Base-by-base conservation (phyloP, 2,329 filamentous ascomycete genomes). In the Zymoseptoria tritici region DNA sequence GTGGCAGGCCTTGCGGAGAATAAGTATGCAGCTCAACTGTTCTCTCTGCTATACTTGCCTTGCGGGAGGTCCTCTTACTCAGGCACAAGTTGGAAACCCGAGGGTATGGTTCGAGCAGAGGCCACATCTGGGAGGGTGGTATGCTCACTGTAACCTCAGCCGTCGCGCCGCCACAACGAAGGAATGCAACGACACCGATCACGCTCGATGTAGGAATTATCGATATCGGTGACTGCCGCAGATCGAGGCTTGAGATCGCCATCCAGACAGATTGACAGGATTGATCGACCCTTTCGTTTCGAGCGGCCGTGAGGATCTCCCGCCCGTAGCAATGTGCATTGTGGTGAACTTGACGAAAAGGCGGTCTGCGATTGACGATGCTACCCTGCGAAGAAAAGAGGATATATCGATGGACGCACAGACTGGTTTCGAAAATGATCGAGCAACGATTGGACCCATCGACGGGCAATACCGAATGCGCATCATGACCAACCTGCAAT, bases 371-470 rank as follows among this genome's bases (percentile, higher is more conserved):
- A 63, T 29, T 16, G 52, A 29, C 26, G 26, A 64, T 64, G 57
- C 62, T 62, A 66, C 60, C 64, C 57, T 64, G 58, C 54, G 42
- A n/a, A 42, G 36, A 42, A 36, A 11, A 42, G 36, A 46, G 36
- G 36, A 16, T n/a, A 46, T 46, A 46, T 46, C 36, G 57, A 51
- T 53, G 55, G 54, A 59, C 55, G 67, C 68, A 70, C 68, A 66
- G 67, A 65, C 67, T 66, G 64, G 68, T 67, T 68, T 62, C 64
- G 56, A 54, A 56, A 67, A 61, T 62, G 67, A 67, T 66, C 65
- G 65, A 69, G 65, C 65, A 60, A 55, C 58, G 57, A 66, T 64
- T 66, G 64, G 65, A 66, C 60, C 64, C 60, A 64, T 56, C 56
- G 31, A 58, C 57, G 36, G 36, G 16, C 36, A 46, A 16, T 46